phyloP scores from a whole-genome alignment of 2,329 filamentous ascomycete species.

The Leptodontidium sp. region DNA sequence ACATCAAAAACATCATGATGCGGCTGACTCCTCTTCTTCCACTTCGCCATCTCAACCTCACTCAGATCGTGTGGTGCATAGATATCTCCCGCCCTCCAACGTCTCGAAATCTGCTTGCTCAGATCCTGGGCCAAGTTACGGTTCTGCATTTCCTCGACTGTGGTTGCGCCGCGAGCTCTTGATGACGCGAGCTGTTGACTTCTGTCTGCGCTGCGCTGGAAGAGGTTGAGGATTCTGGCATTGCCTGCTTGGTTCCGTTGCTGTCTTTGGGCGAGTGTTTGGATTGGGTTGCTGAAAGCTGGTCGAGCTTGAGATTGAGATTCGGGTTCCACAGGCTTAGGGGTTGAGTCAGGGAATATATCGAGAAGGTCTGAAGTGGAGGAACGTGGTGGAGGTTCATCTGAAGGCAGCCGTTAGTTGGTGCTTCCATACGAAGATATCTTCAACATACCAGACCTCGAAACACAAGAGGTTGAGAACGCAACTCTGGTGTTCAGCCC shows the following conservation, averaged over 20 bases:
- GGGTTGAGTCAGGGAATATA: conserved; percentile 20
- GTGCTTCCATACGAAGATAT: conserved; percentile 21
- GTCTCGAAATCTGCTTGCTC: conserved; percentile 70
- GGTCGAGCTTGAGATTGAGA: conserved; percentile 12
- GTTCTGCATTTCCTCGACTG: conserved; percentile 12
- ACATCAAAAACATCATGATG: conserved; percentile 79
- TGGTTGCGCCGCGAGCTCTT: neutral
- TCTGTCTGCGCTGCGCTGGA: neutral
- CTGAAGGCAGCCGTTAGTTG: conserved; percentile 7
- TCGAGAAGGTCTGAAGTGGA: conserved; percentile 21
- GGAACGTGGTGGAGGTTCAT: conserved; percentile 21
- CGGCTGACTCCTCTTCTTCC: conserved; percentile 65
- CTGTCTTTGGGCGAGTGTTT: neutral
- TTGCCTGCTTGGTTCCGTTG: neutral
- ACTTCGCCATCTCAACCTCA: conserved; percentile 81
- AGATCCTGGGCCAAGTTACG: conserved; percentile 53
- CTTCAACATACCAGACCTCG: conserved; percentile 38
- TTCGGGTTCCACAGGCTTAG: conserved; percentile 1
- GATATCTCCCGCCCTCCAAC: conserved; percentile 81
- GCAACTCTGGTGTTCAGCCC: conserved; percentile 28
- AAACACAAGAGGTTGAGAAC: conserved; percentile 42
- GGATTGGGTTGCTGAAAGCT: conserved; percentile 20
- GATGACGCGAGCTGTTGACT: too few species aligned
- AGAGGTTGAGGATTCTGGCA: neutral
- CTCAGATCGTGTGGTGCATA: conserved; percentile 91